These are phyloP conservation scores for Schizophyllum commune DNA, from an alignment of 1,284 basidiomycete genomes.

Conservation along the genomic window DNA sequence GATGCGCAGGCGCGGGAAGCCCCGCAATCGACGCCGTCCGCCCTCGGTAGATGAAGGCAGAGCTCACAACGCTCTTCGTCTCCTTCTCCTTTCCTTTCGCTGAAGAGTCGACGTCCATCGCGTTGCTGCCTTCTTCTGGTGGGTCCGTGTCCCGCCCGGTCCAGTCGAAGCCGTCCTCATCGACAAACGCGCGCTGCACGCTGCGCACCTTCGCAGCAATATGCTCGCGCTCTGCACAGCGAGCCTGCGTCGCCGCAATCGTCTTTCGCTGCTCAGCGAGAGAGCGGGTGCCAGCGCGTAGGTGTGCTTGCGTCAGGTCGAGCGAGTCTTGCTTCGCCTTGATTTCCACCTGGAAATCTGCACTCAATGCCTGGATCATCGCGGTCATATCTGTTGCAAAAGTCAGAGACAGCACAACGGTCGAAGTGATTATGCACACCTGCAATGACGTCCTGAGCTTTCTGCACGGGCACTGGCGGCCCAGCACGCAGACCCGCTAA, in stretches of 20 bases:
- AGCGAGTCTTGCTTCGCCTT: slow-evolving; percentile 82
- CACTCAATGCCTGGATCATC: slow-evolving; percentile 73
- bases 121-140: neutral
- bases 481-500: slow-evolving; percentile 62
- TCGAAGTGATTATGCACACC: slow-evolving; percentile 36
- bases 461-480: slow-evolving; percentile 69
- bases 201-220: slow-evolving; percentile 72
- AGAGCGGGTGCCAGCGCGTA: slow-evolving; percentile 85
- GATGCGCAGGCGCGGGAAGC: neutral
- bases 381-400: slow-evolving; percentile 63
- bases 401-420: slow-evolving; percentile 1
- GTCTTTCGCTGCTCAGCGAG: slow-evolving; percentile 85
- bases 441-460: slow-evolving; percentile 85
- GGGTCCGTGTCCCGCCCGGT: slow-evolving; percentile 61
- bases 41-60: slow-evolving; percentile 65
- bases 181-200: slow-evolving; percentile 68
- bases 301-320: slow-evolving; percentile 78
- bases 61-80: slow-evolving; percentile 16
- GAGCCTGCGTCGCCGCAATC: slow-evolving; percentile 65
- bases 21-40: slow-evolving; percentile 29
- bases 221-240: slow-evolving; percentile 72
- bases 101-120: neutral
- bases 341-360: slow-evolving; percentile 80
- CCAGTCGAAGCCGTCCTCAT: slow-evolving; percentile 83
- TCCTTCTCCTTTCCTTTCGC: neutral